Conservation (phyloP, 139 green algal species). For the Chlorokybus atmophyticus region DNA sequence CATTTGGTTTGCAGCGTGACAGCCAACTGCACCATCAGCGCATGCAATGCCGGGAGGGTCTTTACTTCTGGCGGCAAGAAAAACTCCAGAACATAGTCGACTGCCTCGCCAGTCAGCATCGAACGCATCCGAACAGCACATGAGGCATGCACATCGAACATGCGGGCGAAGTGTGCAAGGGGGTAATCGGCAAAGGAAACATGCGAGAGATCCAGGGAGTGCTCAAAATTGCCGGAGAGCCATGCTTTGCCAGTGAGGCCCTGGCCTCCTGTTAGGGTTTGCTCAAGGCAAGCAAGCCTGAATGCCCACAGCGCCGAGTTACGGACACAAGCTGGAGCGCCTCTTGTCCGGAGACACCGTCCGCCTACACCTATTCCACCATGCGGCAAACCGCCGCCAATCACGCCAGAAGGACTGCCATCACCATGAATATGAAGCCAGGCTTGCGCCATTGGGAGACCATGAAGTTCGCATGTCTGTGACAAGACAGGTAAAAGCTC, state of each 20-base stretch:
- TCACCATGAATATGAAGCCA: no score
- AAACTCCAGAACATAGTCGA: constrained; percentile 29
- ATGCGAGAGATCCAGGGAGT: constrained; percentile 15
- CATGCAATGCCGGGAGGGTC: constrained; percentile 9
- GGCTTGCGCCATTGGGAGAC: neutral
- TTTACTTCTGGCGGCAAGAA: constrained; percentile 22
- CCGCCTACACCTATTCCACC: neutral
- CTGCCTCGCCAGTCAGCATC: neutral
- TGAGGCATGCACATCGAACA: constrained; percentile 13
- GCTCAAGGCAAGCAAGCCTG: neutral
- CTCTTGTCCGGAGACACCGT: constrained; percentile 6
- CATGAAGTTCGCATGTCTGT: neutral
- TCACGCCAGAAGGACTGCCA: no score
- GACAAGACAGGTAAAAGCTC: neutral
- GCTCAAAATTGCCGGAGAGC: constrained; percentile 8
- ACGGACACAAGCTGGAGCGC: constrained; percentile 15
- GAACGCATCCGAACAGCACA: constrained; percentile 15
- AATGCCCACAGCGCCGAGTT: constrained; percentile 20
- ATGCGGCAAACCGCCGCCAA: neutral
- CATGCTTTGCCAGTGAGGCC: constrained; percentile 15
- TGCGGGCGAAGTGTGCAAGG: constrained; percentile 20
- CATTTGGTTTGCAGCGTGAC: constrained; percentile 18
- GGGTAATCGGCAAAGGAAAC: constrained; percentile 23
- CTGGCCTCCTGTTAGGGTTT: constrained; percentile 2
- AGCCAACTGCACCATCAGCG: constrained; percentile 9